Evolutionary conservation across 1,284 basidiomycete genomes (phyloP), one percentile per base, ranked within the genome.

Genomic region (Sanguinoderma infundibulare): DNA sequence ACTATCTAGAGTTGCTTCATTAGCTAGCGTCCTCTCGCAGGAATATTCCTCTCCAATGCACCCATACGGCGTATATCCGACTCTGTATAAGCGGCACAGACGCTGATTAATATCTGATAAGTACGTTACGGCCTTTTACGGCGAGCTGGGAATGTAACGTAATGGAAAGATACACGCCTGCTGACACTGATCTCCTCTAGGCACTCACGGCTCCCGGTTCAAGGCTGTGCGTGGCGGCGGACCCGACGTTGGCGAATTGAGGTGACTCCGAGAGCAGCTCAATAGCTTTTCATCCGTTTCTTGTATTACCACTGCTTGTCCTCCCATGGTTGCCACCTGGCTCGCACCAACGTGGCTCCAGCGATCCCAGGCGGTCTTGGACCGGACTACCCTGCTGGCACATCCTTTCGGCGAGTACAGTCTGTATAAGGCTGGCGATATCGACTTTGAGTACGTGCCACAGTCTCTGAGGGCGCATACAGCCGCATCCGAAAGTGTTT

Each of bases 321-420:
- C 46, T 24, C 32, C 30, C 50, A 66, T 66, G 65, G 57, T 60
- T 20, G 60, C 62, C 55, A 51, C 32, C 39, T 66, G 65, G 65
- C 65, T 60, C 34, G 49, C 55, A 34, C 60, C 62, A 53, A 64
- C 55, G 22, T 64, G 62, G 62, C 30, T 62, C 1, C 55, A 60
- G 7, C 47, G 40, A 32, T 46, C 65, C 4, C 65, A 66, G 38
- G 20, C 42, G 39, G 60, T 66, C 49, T 49, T 64, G 53, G 55
- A 64, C 22, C 53, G 32, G 32, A 28, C 58, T 5, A 17, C 50
- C 14, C 53, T 64, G 26, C 12, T 38, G 9, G 26, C 61, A 24
- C 61, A 60, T 24, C 26, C 47, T 28, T 26, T 46, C 22, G 15
- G 49, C 26, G 55, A 52, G 10, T 49, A 60, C 32, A 47, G 50